Percentiles rank a stretch among this genome's conserved stretches.
Conservation (phyloP, 306 rosid species). For the Lupinus albus region DNA sequence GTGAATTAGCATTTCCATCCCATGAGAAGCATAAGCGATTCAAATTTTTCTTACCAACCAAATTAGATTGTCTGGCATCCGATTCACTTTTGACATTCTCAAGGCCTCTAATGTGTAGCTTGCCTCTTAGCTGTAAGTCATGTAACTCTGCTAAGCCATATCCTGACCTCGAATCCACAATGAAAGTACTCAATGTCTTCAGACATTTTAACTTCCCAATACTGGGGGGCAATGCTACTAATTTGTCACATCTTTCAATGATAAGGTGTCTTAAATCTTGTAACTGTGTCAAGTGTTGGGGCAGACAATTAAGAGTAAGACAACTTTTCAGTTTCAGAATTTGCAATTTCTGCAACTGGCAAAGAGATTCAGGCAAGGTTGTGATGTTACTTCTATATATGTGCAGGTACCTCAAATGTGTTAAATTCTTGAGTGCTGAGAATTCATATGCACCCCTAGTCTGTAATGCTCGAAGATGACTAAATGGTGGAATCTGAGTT, state of each 20-base stretch:
- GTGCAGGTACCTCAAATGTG: constrained; percentile 14
- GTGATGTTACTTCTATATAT: rapidly evolving
- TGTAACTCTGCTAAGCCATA: constrained; percentile 12
- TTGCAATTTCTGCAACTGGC: neutral
- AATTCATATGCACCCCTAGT: neutral
- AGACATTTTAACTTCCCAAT: neutral
- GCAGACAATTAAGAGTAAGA: rapidly evolving
- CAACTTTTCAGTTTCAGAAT: neutral
- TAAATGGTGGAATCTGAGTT: too few species aligned
- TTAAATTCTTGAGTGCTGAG: neutral
- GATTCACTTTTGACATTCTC: neutral
- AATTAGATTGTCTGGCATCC: constrained; percentile 7
- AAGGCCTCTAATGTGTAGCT: neutral
- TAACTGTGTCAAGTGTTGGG: neutral
- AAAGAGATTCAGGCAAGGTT: neutral
- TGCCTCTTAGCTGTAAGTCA: neutral
- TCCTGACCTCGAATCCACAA: neutral
- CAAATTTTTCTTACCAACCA: neutral
- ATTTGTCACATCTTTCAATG: neutral
- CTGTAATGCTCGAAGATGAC: constrained; percentile 12
- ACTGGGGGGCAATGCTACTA: constrained; percentile 4
- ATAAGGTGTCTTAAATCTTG: constrained; percentile 15
- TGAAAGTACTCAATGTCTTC: constrained; percentile 6
- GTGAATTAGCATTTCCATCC: neutral
- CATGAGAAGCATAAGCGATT: constrained; percentile 6